These are phyloP conservation scores for Aspergillus alliaceus DNA, from an alignment of 2,329 filamentous ascomycete genomes.

Conservation along the genomic window DNA sequence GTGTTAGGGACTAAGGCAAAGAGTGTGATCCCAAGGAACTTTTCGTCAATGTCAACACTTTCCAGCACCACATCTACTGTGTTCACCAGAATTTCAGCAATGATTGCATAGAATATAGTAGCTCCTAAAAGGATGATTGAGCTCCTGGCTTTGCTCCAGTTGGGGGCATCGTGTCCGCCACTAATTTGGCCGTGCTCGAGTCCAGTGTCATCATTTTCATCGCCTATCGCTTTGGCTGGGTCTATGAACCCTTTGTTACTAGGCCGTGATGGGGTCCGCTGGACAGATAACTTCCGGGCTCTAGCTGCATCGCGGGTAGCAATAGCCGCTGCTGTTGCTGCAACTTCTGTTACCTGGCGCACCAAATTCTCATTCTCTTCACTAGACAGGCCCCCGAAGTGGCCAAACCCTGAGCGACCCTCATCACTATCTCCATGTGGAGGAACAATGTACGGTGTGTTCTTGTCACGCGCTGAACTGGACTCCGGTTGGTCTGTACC, in stretches of 20 bases:
- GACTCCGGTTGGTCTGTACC: conserved; percentile 28
- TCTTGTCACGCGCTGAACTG: conserved; percentile 21
- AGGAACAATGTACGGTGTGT: conserved; percentile 69
- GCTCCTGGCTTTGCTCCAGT: conserved; percentile 93
- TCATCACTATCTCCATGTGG: conserved; percentile 60
- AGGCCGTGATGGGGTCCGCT: conserved; percentile 31
- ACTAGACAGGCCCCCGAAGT: conserved; percentile 68
- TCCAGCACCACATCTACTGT: conserved; percentile 95
- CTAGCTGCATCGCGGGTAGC: conserved; percentile 74
- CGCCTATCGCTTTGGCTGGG: conserved; percentile 34
- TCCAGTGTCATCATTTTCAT: conserved; percentile 51
- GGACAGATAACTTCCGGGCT: conserved; percentile 50
- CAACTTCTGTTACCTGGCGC: conserved; percentile 88
- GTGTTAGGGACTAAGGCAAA: conserved; percentile 98
- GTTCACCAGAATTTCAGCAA: conserved; percentile 94
- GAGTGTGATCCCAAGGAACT: conserved; percentile 93
- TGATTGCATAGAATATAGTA: conserved; percentile 90
- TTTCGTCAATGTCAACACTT: conserved; percentile 89
- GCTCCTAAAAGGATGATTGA: conserved; percentile 83
- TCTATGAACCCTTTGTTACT: conserved; percentile 40
- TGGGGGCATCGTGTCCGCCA: conserved; percentile 94
- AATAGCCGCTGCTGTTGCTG: conserved; percentile 83
- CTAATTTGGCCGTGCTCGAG: conserved; percentile 46
- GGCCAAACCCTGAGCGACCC: conserved; percentile 23
- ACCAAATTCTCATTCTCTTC: conserved; percentile 79